A percentile compares a stretch with the other conserved stretches of the same genome.
Conservation (phyloP, 2,329 filamentous ascomycete genomes). For the Epichloe gansuensis region DNA sequence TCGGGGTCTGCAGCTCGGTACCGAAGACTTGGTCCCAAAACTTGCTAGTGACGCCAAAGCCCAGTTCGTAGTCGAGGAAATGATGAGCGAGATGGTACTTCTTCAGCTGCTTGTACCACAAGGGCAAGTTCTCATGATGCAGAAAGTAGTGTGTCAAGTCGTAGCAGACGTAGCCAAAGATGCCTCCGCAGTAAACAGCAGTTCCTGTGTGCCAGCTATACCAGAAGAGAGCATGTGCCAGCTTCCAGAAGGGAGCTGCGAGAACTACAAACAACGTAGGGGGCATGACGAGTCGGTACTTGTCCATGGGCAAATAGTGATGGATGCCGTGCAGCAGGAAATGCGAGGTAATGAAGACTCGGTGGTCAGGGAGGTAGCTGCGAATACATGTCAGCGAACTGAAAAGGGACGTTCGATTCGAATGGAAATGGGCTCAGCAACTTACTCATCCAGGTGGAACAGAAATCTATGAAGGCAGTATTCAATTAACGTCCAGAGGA, state of each 20-base stretch:
- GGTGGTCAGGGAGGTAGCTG: conserved; percentile 82
- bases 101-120: conserved; percentile 85
- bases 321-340: conserved; percentile 95
- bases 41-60: conserved; percentile 88
- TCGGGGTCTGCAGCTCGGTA: conserved; percentile 53
- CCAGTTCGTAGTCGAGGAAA: conserved; percentile 95
- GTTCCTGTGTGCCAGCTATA: conserved; percentile 75
- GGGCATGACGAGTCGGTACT: conserved; percentile 92
- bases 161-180: conserved; percentile 94
- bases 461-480: conserved; percentile 80
- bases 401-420: not conserved
- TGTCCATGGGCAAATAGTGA: conserved; percentile 99
- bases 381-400: conserved; percentile 17
- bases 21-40: conserved; percentile 95
- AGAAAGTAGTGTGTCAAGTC: conserved; percentile 98
- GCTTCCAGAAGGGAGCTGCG: conserved; percentile 81
- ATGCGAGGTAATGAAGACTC: conserved; percentile 72
- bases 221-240: conserved; percentile 71
- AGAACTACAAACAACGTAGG: conserved; percentile 75
- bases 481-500: conserved; percentile 80
- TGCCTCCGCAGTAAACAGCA: conserved; percentile 72
- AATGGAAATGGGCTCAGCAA: conserved; percentile 9
- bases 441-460: conserved; percentile 87
- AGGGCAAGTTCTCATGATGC: conserved; percentile 82
- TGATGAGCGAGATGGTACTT: conserved; percentile 96